Conservation (phyloP, 2,329 filamentous ascomycete genomes). For the Penicillium sp. region DNA sequence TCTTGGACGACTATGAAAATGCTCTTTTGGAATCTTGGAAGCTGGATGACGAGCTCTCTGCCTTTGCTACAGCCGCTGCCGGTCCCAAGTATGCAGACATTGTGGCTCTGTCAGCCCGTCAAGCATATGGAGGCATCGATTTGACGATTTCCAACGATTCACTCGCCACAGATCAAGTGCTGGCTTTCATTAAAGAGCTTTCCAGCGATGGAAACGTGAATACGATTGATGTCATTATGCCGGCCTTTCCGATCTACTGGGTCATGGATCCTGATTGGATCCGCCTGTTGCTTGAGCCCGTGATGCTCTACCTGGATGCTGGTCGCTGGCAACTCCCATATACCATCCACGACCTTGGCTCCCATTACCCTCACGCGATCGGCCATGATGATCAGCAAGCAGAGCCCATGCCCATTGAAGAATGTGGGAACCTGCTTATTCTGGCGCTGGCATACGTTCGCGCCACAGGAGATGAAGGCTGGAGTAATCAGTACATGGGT, state of each 20-base stretch:
- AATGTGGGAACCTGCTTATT: constrained; percentile 44
- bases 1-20: constrained; percentile 43
- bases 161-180: constrained; percentile 31
- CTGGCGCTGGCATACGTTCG: constrained; percentile 41
- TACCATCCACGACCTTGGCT: constrained; percentile 46
- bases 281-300: constrained; percentile 46
- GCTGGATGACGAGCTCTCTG: constrained; percentile 34
- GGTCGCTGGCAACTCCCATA: constrained; percentile 43
- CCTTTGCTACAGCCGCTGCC: constrained; percentile 32
- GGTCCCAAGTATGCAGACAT: constrained; percentile 46
- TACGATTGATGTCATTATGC: constrained; percentile 48
- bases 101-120: constrained; percentile 43
- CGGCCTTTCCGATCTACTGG: constrained; percentile 47
- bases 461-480: constrained; percentile 42
- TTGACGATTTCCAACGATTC: constrained; percentile 40
- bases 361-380: constrained; percentile 43
- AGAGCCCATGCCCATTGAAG: constrained; percentile 47
- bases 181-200: constrained; percentile 48
- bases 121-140: constrained; percentile 46
- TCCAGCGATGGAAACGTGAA: constrained; percentile 48
- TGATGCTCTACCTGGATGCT: constrained; percentile 45
- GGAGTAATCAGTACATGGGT: constrained; percentile 37
- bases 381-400: constrained; percentile 43
- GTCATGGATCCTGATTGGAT: constrained; percentile 47
- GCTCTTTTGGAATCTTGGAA: constrained; percentile 37